Percentiles rank a stretch among this genome's conserved stretches.
These are phyloP conservation scores for Saturnispora kantuleensis DNA, from an alignment of 805 yeast genomes.

Conservation along the genomic window DNA sequence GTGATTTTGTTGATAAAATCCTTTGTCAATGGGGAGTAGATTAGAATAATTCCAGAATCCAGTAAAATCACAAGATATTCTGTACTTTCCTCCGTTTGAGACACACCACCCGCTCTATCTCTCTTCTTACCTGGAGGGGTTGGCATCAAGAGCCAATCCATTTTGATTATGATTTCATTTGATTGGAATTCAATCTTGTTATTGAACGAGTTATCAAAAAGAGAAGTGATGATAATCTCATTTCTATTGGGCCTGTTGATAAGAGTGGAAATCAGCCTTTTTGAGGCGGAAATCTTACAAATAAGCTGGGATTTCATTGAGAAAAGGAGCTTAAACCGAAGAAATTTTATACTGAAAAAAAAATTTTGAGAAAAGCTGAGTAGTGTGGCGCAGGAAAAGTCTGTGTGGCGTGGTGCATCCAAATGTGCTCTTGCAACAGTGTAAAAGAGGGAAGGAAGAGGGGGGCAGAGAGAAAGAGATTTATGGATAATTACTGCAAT, in stretches of 20 bases:
- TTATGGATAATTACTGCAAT: too few species aligned
- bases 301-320: too few species aligned
- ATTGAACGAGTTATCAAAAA: constrained; percentile 11
- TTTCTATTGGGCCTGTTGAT: constrained; percentile 30
- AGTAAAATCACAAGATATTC: constrained; percentile 18
- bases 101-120: constrained; percentile 1
- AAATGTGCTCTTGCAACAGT: too few species aligned
- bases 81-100: neutral
- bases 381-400: too few species aligned
- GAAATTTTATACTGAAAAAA: too few species aligned
- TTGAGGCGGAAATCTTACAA: too few species aligned
- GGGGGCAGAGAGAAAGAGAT: too few species aligned
- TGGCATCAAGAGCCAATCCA: constrained; percentile 28
- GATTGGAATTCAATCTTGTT: constrained; percentile 33
- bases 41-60: constrained; percentile 30
- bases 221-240: constrained; percentile 28
- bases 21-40: constrained; percentile 35
- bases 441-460: too few species aligned
- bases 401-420: too few species aligned
- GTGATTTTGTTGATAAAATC: constrained; percentile 31
- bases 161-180: constrained; percentile 28
- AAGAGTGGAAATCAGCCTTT: too few species aligned
- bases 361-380: too few species aligned
- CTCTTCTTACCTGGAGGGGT: constrained; percentile 9
- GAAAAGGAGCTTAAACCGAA: too few species aligned